These are phyloP conservation scores for Sporothrix brasiliensis DNA, from an alignment of 2,329 filamentous ascomycete genomes.

Conservation along the genomic window DNA sequence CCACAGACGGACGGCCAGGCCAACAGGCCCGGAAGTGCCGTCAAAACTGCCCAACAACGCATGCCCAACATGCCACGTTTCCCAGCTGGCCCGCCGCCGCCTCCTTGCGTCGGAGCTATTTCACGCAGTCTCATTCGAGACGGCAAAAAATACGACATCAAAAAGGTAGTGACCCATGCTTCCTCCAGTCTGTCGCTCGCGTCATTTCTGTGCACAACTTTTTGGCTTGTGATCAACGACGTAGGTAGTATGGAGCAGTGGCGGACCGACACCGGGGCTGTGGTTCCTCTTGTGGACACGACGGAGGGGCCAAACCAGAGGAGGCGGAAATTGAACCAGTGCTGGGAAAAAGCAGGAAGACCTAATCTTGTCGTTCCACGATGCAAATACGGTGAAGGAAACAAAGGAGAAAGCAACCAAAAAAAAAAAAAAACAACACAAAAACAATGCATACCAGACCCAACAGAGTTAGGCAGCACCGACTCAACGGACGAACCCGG, in stretches of 20 bases:
- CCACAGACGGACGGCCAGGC: neutral
- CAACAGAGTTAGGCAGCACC: neutral
- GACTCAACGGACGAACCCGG: conserved; percentile 18
- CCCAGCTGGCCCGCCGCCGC: neutral
- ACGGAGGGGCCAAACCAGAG: neutral
- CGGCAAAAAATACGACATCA: neutral
- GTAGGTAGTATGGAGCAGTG: neutral
- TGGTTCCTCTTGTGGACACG: conserved; percentile 7
- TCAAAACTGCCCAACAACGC: neutral
- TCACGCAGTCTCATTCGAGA: neutral
- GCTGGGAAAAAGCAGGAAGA: too few relatives aligned
- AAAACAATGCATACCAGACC: neutral
- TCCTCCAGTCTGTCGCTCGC: neutral
- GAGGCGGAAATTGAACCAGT: neutral
- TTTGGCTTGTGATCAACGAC: conserved; percentile 18
- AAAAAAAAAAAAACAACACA: neutral
- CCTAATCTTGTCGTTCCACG: neutral
- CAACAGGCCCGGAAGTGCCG: conserved; percentile 15
- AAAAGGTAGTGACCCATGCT: neutral
- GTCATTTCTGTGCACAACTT: neutral
- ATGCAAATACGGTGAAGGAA: neutral
- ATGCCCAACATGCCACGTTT: neutral
- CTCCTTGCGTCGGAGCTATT: conserved; percentile 16
- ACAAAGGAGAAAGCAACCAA: neutral
- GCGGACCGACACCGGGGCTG: conserved; percentile 11